A percentile compares a stretch with the other conserved stretches of the same genome.
These are phyloP conservation scores for Neocatenulostroma microsporum DNA, from an alignment of 2,329 filamentous ascomycete genomes.

Conservation along the genomic window DNA sequence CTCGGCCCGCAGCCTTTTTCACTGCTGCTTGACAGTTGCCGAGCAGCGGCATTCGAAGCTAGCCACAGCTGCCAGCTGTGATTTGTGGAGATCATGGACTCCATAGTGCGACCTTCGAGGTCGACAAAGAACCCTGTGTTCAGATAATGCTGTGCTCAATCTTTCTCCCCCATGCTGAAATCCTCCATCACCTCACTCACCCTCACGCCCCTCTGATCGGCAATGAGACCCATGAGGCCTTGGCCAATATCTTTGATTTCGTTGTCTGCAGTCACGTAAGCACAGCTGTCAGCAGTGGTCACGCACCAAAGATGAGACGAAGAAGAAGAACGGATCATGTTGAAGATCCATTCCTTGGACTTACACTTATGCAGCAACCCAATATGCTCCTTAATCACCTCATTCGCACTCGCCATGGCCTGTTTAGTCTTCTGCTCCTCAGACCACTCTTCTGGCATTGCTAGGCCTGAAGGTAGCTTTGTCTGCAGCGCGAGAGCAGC, in stretches of 20 bases:
- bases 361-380: slow-evolving; percentile 52
- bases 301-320: too few relatives aligned
- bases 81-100: too few relatives aligned
- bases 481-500: slow-evolving; percentile 25
- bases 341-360: not conserved
- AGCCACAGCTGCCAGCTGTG: too few relatives aligned
- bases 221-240: slow-evolving; percentile 59
- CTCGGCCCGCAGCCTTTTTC: too few relatives aligned
- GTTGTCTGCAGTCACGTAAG: slow-evolving; percentile 41
- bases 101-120: too few relatives aligned
- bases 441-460: slow-evolving; percentile 18
- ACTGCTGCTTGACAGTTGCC: too few relatives aligned
- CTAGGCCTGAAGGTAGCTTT: slow-evolving; percentile 22
- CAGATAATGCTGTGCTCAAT: slow-evolving; percentile 30
- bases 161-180: slow-evolving; percentile 38
- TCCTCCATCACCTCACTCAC: slow-evolving; percentile 44
- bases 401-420: slow-evolving; percentile 39
- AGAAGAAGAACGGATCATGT: not conserved
- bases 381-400: slow-evolving; percentile 56
- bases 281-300: too few relatives aligned
- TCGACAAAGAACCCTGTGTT: too few relatives aligned
- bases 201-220: slow-evolving; percentile 54
- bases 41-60: too few relatives aligned
- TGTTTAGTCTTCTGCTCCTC: slow-evolving; percentile 19
- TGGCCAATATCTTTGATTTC: slow-evolving; percentile 62